Evolutionary conservation across 345 rosid species (phyloP).

Genomic region (Brassica rapa): DNA sequence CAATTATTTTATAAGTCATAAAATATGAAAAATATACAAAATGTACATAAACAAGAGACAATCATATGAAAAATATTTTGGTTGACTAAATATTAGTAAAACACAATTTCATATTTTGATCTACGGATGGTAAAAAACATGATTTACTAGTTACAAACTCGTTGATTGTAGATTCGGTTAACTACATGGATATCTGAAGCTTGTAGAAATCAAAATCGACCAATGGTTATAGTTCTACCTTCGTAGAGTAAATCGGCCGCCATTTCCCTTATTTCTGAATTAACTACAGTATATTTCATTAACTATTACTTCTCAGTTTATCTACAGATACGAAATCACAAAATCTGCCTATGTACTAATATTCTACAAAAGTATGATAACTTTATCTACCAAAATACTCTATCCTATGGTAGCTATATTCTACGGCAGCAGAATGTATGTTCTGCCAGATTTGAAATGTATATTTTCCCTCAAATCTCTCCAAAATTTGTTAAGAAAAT

Average conservation of each 20-base stretch:
- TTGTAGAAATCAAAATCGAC: background rate
- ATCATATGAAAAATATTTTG: too few relatives aligned
- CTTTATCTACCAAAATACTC: background rate
- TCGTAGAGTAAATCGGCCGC: background rate
- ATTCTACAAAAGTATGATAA: too few relatives aligned
- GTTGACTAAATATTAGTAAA: background rate
- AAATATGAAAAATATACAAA: too few relatives aligned
- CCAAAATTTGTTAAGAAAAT: background rate
- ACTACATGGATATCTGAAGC: background rate
- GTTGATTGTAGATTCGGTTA: background rate
- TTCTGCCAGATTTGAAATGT: background rate
- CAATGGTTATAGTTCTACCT: background rate
- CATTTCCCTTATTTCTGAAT: background rate
- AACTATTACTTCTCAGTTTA: background rate
- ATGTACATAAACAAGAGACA: too few relatives aligned
- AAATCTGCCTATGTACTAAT: background rate
- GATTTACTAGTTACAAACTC: background rate
- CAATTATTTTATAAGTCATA: too few relatives aligned
- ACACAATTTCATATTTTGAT: too few relatives aligned
- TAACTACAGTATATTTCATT: background rate
- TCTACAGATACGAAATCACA: background rate
- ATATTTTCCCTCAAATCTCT: background rate
- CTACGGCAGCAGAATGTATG: background rate
- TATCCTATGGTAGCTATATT: background rate
- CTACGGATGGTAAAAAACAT: background rate